These are phyloP conservation scores for Talaromyces stipitatus DNA, from an alignment of 495 filamentous ascomycete genomes.

Conservation along the genomic window DNA sequence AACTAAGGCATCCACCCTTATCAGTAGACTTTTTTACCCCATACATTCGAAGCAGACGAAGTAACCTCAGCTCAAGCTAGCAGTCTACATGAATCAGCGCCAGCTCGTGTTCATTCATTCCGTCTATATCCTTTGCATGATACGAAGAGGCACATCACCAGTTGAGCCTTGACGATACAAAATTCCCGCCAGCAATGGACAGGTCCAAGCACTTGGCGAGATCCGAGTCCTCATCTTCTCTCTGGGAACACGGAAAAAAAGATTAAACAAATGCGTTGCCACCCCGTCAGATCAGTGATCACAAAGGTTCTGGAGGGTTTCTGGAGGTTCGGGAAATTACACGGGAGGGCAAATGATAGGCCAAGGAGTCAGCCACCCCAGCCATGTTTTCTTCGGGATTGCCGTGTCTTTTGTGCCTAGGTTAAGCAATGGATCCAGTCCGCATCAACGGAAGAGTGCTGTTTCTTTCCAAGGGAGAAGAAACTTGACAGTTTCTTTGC, in stretches of 20 bases:
- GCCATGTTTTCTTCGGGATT: background rate
- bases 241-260: background rate
- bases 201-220: background rate
- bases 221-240: background rate
- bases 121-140: background rate
- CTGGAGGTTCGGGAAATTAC: no score
- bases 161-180: background rate
- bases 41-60: background rate
- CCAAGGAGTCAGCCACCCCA: background rate
- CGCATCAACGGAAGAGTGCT: background rate
- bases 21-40: slow-evolving; percentile 1
- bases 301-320: background rate
- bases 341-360: background rate
- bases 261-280: background rate
- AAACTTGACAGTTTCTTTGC: background rate
- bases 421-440: background rate
- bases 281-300: background rate
- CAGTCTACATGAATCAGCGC: no score
- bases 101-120: background rate
- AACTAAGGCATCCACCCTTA: background rate
- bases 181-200: background rate
- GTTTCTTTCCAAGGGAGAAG: background rate
- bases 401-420: background rate
- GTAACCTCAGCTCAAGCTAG: background rate
- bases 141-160: background rate